Conservation (phyloP, 768 basidiomycete genomes). For the Xerocomellus chrysenteron region DNA sequence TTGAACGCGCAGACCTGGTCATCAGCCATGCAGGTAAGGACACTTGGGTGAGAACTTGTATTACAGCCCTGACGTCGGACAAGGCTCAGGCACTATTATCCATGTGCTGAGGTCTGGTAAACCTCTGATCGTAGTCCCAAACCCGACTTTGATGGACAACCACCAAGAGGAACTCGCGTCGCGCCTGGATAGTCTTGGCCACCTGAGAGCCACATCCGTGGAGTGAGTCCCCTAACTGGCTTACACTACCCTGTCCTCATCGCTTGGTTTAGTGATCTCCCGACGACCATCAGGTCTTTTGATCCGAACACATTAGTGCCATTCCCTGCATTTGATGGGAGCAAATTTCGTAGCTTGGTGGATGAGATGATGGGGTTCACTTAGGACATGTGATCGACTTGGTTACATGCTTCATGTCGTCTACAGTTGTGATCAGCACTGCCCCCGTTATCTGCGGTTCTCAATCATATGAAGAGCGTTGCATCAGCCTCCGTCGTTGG, state of each 20-base stretch:
- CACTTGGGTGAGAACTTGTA: neutral
- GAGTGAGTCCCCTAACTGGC: conserved; percentile 43
- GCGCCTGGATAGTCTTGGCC: conserved; percentile 55
- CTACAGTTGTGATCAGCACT: neutral
- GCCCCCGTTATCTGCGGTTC: neutral
- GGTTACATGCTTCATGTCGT: conserved; percentile 3
- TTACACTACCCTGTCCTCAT: conserved; percentile 6
- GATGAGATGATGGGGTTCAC: conserved; percentile 80
- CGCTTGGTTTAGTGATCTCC: conserved; percentile 45
- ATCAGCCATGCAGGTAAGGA: conserved; percentile 90
- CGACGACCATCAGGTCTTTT: conserved; percentile 51
- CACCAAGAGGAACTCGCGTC: conserved; percentile 90
- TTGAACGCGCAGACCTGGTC: conserved; percentile 68
- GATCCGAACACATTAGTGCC: conserved; percentile 45
- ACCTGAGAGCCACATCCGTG: conserved; percentile 57
- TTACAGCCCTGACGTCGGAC: conserved; percentile 1
- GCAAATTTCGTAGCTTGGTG: conserved; percentile 61
- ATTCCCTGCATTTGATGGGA: conserved; percentile 70
- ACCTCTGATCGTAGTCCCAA: conserved; percentile 85
- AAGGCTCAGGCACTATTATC: conserved; percentile 94
- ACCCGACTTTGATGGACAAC: conserved; percentile 84
- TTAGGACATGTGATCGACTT: conserved; percentile 24
- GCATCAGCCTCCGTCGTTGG: conserved; percentile 42
- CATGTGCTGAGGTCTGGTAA: conserved; percentile 77
- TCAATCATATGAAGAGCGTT: conserved; percentile 31